Percentiles rank a stretch among this genome's conserved stretches.
These are phyloP conservation scores for Mortierella sp. DNA, from an alignment of 371 early-diverging fungal species.

Conservation along the genomic window DNA sequence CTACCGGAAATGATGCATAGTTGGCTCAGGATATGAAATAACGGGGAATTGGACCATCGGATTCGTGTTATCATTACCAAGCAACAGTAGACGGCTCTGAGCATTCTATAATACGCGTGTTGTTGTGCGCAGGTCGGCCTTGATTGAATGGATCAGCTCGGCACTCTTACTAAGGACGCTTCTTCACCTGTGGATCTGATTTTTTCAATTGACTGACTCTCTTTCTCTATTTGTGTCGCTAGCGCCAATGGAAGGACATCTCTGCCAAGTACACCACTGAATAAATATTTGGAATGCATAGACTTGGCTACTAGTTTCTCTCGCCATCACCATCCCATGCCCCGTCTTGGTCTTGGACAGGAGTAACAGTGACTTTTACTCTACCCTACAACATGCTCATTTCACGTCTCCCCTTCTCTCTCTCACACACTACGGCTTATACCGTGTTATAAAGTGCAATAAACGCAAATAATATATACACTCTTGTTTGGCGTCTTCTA, in stretches of 20 bases:
- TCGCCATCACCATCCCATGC: too few relatives aligned
- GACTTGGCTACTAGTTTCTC: background rate
- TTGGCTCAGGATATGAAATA: too few relatives aligned
- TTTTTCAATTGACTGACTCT: background rate
- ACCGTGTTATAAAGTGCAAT: slow-evolving; percentile 5
- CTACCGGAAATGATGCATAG: too few relatives aligned
- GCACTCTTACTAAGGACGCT: too few relatives aligned
- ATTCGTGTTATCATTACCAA: too few relatives aligned
- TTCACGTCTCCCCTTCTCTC: background rate
- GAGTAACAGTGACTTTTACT: too few relatives aligned
- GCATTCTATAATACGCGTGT: too few relatives aligned
- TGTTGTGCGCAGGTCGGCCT: too few relatives aligned
- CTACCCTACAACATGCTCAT: background rate
- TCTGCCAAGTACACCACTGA: slow-evolving; percentile 52
- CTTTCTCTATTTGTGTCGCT: background rate
- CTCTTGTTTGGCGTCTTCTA: background rate
- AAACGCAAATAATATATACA: slow-evolving; percentile 4
- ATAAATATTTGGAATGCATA: slow-evolving; percentile 12
- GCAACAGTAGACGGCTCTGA: too few relatives aligned
- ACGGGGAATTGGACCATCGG: too few relatives aligned
- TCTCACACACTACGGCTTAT: background rate
- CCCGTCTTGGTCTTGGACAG: too few relatives aligned
- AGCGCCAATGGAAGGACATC: slow-evolving; percentile 59
- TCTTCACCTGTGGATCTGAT: background rate
- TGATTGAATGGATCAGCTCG: too few relatives aligned